phyloP scores from a whole-genome alignment of 805 yeast genomes.

The Suhomyces emberorum region DNA sequence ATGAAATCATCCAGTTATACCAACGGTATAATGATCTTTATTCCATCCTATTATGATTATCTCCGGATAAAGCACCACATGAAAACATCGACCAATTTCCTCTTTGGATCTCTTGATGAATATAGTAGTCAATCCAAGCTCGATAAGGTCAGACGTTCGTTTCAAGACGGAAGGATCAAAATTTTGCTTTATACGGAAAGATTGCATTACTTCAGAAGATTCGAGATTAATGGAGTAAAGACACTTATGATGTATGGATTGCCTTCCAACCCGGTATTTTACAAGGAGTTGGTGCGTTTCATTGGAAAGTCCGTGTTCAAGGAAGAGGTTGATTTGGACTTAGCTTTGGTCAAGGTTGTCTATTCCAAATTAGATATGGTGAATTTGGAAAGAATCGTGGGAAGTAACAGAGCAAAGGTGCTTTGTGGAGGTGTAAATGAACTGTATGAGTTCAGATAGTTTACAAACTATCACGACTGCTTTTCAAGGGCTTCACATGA shows the following conservation, averaged over 20 bases:
- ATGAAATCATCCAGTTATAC: constrained; percentile 57
- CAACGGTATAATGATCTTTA: constrained; percentile 73
- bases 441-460: constrained; percentile 66
- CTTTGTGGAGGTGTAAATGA: constrained; percentile 71
- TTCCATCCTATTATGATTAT: constrained; percentile 86
- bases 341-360: constrained; percentile 50
- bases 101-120: constrained; percentile 76
- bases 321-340: constrained; percentile 46
- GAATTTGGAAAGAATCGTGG: constrained; percentile 80
- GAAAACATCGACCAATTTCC: constrained; percentile 56
- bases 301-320: constrained; percentile 62
- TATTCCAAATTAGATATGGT: constrained; percentile 80
- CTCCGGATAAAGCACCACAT: constrained; percentile 72
- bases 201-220: constrained; percentile 87
- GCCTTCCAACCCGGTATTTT: constrained; percentile 83
- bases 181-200: constrained; percentile 90
- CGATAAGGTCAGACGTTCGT: constrained; percentile 66
- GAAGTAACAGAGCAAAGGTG: constrained; percentile 64
- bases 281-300: constrained; percentile 68
- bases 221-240: constrained; percentile 79
- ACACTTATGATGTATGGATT: constrained; percentile 77
- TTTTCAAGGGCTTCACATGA: too few species aligned
- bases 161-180: constrained; percentile 58
- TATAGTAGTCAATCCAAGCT: constrained; percentile 72
- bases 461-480: too few species aligned